Conservation (phyloP, 352 stramenopile species). For the Pythium scleroteichum region DNA sequence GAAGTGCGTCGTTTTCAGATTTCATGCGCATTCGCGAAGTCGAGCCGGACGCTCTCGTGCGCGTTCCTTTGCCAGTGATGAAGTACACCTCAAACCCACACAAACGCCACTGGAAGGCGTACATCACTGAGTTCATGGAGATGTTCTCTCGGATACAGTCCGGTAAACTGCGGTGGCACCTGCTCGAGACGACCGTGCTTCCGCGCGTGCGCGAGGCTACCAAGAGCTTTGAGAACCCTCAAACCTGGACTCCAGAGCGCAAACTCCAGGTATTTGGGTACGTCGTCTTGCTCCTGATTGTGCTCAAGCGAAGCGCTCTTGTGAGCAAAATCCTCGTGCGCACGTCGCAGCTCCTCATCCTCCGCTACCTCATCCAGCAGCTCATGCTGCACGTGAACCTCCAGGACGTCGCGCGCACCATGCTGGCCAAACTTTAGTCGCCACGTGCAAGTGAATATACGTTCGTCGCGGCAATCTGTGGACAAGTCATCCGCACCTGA, state of each 20-base stretch:
- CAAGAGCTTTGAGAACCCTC: conserved; percentile 30
- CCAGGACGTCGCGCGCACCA: conserved; percentile 24
- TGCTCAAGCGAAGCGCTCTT: conserved; percentile 51
- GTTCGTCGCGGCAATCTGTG: neutral
- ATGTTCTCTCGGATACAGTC: conserved; percentile 52
- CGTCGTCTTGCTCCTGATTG: conserved; percentile 49
- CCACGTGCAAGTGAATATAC: too few species aligned
- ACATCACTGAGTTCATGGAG: conserved; percentile 51
- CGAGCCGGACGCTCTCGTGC: conserved; percentile 40
- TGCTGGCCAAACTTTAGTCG: conserved; percentile 34
- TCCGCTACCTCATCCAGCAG: conserved; percentile 59
- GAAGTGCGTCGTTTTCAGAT: conserved; percentile 71
- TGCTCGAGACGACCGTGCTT: conserved; percentile 51
- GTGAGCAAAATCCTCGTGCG: conserved; percentile 52
- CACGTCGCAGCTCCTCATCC: conserved; percentile 54
- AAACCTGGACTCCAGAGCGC: conserved; percentile 36
- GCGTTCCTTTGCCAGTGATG: conserved; percentile 60
- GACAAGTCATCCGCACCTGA: neutral
- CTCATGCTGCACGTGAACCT: conserved; percentile 48
- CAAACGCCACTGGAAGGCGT: conserved; percentile 45
- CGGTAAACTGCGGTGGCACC: conserved; percentile 56
- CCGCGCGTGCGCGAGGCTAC: conserved; percentile 45
- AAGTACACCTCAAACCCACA: conserved; percentile 60
- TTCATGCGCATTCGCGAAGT: conserved; percentile 60
- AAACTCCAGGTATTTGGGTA: conserved; percentile 57